These are phyloP conservation scores for Tulasnella sp. DNA, from an alignment of 768 basidiomycete genomes.

Conservation along the genomic window DNA sequence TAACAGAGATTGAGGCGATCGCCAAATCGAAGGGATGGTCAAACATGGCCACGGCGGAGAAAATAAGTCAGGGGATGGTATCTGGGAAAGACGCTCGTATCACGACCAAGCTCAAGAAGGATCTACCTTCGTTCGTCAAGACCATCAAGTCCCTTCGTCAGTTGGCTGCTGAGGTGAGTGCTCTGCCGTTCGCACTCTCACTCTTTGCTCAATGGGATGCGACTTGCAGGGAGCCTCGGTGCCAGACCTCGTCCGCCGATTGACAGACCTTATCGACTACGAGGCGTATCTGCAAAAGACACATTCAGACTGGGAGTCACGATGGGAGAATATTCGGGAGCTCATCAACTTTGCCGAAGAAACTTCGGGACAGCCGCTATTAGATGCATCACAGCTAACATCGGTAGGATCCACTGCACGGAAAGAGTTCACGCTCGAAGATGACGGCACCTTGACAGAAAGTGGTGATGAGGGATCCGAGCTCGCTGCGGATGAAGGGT, in stretches of 20 bases:
- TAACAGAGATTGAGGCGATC: constrained; percentile 43
- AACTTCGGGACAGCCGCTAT: neutral
- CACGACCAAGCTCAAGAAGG: constrained; percentile 44
- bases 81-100: constrained; percentile 50
- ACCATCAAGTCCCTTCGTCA: constrained; percentile 41
- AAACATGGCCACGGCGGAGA: constrained; percentile 48
- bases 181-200: neutral
- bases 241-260: constrained; percentile 46
- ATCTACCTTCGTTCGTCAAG: constrained; percentile 45
- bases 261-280: constrained; percentile 51
- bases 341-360: constrained; percentile 68
- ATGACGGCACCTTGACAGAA: constrained; percentile 1
- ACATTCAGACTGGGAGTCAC: constrained; percentile 55
- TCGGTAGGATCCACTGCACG: neutral
- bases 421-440: neutral
- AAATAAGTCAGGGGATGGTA: constrained; percentile 47
- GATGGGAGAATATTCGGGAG: constrained; percentile 83
- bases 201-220: neutral
- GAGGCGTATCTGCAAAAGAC: constrained; percentile 56
- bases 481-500: neutral
- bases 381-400: neutral
- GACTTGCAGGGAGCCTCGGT: constrained; percentile 44
- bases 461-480: neutral
- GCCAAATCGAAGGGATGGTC: constrained; percentile 44
- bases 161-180: constrained; percentile 42